These are phyloP conservation scores for Coemansia sp. DNA, from an alignment of 192 early-diverging fungal genomes.

Conservation along the genomic window DNA sequence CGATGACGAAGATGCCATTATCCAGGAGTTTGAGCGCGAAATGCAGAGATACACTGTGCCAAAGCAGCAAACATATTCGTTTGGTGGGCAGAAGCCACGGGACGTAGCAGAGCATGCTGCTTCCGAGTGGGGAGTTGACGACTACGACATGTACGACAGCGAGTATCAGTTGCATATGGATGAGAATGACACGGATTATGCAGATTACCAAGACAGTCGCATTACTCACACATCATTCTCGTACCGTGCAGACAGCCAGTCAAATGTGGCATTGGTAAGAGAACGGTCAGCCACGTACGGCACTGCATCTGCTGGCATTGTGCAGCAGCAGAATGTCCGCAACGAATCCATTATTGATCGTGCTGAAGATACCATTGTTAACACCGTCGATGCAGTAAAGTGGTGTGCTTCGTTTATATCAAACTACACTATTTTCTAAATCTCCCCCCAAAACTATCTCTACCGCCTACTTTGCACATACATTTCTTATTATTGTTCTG, in stretches of 20 bases:
- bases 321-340: conserved; percentile 16
- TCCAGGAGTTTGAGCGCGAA: conserved; percentile 55
- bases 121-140: conserved; percentile 14
- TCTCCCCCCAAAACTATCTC: not conserved
- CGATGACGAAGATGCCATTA: conserved; percentile 52
- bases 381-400: conserved; percentile 55
- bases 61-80: not conserved
- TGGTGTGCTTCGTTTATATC: conserved; percentile 57
- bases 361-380: conserved; percentile 53
- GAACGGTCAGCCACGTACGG: not conserved
- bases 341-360: conserved; percentile 53
- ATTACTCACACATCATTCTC: not conserved
- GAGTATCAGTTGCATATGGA: conserved; percentile 27
- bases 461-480: conserved; percentile 6
- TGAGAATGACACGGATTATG: conserved; percentile 22
- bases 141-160: conserved; percentile 30
- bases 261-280: not conserved
- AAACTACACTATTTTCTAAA: conserved; percentile 53
- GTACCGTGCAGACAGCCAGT: conserved; percentile 6
- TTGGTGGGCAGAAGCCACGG: not conserved
- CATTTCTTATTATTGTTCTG: conserved; percentile 7
- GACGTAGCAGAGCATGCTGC: conserved; percentile 1
- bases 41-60: conserved; percentile 39
- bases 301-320: not conserved
- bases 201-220: conserved; percentile 8